A percentile compares a stretch with the other conserved stretches of the same genome.
Conservation (phyloP, 345 rosid species). For the Brassica juncea region DNA sequence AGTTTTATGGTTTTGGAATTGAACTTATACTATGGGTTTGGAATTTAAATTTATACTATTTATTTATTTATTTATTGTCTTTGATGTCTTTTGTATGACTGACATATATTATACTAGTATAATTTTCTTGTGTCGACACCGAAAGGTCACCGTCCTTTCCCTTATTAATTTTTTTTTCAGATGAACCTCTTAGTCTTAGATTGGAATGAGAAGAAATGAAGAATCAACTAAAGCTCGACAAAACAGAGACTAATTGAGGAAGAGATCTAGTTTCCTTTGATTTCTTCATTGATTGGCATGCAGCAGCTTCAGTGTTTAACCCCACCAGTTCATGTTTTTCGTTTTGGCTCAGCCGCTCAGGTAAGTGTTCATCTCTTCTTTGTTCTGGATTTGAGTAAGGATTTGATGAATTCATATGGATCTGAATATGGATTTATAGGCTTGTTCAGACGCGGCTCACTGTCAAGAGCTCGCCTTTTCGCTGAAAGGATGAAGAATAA, state of each 20-base stretch:
- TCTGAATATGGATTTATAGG: too few relatives aligned
- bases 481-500: too few relatives aligned
- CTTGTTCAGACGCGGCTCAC: too few relatives aligned
- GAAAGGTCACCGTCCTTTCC: neutral
- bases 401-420: too few relatives aligned
- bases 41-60: too few relatives aligned
- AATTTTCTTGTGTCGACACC: neutral
- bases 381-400: neutral
- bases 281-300: neutral
- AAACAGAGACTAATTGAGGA: neutral
- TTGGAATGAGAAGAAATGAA: neutral
- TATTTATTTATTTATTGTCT: too few relatives aligned
- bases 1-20: neutral
- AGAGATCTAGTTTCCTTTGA: neutral
- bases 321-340: neutral
- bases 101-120: too few relatives aligned
- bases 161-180: too few relatives aligned
- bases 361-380: neutral
- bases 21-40: neutral
- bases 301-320: neutral
- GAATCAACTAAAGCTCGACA: neutral
- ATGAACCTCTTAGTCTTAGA: neutral
- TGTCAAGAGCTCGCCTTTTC: too few relatives aligned
- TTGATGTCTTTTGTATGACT: neutral
- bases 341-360: neutral